Percentiles rank a stretch among this genome's conserved stretches.
Conservation (phyloP, 2,329 filamentous ascomycete genomes). For the Penicillium sp. region DNA sequence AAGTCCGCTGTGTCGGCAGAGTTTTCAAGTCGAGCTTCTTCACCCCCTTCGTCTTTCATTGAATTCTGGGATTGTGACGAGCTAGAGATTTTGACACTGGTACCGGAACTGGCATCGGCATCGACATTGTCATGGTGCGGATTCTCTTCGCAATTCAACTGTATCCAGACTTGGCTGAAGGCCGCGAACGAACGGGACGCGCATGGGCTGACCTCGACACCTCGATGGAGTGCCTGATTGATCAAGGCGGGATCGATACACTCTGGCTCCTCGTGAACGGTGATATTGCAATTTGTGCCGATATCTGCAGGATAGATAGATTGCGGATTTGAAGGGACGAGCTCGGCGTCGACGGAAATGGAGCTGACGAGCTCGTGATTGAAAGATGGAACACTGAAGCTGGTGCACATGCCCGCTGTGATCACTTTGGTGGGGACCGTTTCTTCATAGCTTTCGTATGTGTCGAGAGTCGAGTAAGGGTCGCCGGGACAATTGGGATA, state of each 20-base stretch:
- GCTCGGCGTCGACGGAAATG: conserved; percentile 24
- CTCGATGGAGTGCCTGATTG: conserved; percentile 15
- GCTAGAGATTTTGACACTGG: too few species aligned
- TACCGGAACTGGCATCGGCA: too few species aligned
- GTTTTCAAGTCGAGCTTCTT: conserved; percentile 9
- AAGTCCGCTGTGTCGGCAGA: conserved; percentile 5
- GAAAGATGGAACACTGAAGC: conserved; percentile 21
- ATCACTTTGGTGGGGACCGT: conserved; percentile 20
- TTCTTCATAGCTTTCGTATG: conserved; percentile 22
- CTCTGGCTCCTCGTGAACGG: conserved; percentile 29
- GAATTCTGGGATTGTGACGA: neutral
- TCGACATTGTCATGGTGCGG: conserved; percentile 1
- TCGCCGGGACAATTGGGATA: conserved; percentile 24
- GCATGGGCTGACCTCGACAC: conserved; percentile 23
- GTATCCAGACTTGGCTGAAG: conserved; percentile 28
- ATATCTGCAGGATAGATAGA: conserved; percentile 11
- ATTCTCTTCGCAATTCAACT: conserved; percentile 21
- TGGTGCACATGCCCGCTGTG: conserved; percentile 19
- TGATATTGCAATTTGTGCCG: conserved; percentile 24
- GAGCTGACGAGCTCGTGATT: conserved; percentile 21
- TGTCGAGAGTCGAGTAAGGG: conserved; percentile 14
- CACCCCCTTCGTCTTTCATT: conserved; percentile 1
- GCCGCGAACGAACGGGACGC: conserved; percentile 17
- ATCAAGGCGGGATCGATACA: conserved; percentile 28
- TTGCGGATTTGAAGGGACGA: conserved; percentile 12